Evolutionary conservation across 495 filamentous ascomycete genomes (phyloP).

Genomic region (Xylaria telfairii): DNA sequence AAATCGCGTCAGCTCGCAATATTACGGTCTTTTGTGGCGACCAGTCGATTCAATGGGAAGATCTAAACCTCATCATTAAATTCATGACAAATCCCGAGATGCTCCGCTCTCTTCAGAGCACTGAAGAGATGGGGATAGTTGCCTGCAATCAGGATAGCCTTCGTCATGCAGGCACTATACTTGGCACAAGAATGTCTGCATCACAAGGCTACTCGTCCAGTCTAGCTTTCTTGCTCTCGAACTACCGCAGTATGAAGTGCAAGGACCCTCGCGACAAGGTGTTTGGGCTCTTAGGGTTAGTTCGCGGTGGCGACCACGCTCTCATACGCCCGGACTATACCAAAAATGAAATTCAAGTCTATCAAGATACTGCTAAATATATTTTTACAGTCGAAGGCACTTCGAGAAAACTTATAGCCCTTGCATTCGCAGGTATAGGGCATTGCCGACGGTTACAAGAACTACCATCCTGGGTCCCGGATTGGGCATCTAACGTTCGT

Average conservation of each 20-base stretch:
- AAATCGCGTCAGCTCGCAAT: slow-evolving; percentile 15
- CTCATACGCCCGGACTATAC: slow-evolving; percentile 22
- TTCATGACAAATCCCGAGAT: slow-evolving; percentile 25
- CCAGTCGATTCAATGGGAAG: slow-evolving; percentile 18
- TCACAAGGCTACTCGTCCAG: not conserved
- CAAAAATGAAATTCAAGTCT: slow-evolving; percentile 21
- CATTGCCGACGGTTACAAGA: slow-evolving; percentile 17
- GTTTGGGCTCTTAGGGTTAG: slow-evolving; percentile 13
- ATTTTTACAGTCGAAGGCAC: slow-evolving; percentile 17
- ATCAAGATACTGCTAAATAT: slow-evolving; percentile 19
- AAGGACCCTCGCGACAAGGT: slow-evolving; percentile 27
- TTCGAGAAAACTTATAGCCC: slow-evolving; percentile 17
- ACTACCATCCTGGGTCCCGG: slow-evolving; percentile 21
- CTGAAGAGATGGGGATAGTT: slow-evolving; percentile 23
- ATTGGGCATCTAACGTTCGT: slow-evolving; percentile 21
- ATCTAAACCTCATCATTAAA: slow-evolving; percentile 7
- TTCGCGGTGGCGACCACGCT: not conserved
- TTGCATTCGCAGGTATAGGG: slow-evolving; percentile 18
- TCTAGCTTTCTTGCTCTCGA: slow-evolving; percentile 12
- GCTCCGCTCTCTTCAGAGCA: slow-evolving; percentile 19
- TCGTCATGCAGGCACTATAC: slow-evolving; percentile 6
- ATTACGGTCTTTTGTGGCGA: slow-evolving; percentile 14
- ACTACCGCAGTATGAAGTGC: slow-evolving; percentile 21
- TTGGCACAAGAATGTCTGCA: not conserved
- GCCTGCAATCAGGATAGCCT: slow-evolving; percentile 23